Conservation (phyloP, 75 land plant genomes). For the Pseudotsuga menziesii region DNA sequence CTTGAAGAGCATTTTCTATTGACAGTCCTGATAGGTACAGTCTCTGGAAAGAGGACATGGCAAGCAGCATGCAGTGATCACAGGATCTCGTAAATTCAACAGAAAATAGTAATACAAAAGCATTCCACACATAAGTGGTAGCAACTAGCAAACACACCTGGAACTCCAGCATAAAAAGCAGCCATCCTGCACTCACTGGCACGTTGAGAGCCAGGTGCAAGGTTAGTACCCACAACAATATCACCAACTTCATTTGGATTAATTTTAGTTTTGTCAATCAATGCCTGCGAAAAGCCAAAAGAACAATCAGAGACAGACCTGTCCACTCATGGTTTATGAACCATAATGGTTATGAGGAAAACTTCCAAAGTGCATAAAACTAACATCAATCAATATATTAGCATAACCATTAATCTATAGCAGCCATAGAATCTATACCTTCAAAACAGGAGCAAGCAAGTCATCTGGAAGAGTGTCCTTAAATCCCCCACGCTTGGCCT, state of each 20-base stretch:
- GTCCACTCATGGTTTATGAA: not conserved
- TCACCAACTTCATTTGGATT: constrained; percentile 92
- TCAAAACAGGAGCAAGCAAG: constrained; percentile 80
- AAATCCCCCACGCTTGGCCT: constrained; percentile 90
- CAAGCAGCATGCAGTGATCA: not conserved
- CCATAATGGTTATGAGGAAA: not conserved
- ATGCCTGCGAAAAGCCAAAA: constrained; percentile 41
- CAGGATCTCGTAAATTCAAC: not conserved
- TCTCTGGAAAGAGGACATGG: constrained; percentile 28
- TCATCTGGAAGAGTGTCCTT: constrained; percentile 94
- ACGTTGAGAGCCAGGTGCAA: constrained; percentile 93
- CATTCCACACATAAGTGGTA: not conserved
- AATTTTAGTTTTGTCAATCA: constrained; percentile 72
- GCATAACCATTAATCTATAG: not conserved
- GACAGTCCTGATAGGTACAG: constrained; percentile 66
- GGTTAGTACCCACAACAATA: constrained; percentile 88
- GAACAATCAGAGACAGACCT: not conserved
- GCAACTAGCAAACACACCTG: constrained; percentile 38
- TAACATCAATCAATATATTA: not conserved
- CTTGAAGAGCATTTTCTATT: constrained; percentile 73
- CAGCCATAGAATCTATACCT: constrained; percentile 55
- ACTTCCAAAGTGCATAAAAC: not conserved
- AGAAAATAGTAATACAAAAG: not conserved
- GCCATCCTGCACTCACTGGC: constrained; percentile 97
- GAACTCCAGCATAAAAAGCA: constrained; percentile 96